phyloP scores from a whole-genome alignment of 495 filamentous ascomycete species.

The Neurospora sp. region DNA sequence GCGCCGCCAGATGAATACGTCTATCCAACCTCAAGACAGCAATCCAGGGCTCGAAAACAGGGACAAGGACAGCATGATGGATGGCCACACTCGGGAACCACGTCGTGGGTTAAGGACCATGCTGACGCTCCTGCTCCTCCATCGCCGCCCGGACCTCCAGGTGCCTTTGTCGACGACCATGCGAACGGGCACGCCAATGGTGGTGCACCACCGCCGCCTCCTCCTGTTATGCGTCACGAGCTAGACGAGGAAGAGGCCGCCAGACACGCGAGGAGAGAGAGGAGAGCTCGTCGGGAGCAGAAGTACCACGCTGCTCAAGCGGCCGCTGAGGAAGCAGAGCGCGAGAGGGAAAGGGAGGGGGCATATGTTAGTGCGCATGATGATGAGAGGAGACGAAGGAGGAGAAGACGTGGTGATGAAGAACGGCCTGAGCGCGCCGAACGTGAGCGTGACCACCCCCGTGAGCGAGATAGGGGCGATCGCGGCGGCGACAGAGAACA shows the following conservation, averaged over 20 bases:
- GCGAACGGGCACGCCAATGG: conserved; percentile 3
- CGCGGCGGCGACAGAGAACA: not conserved
- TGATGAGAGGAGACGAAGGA: not conserved
- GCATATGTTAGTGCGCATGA: not conserved
- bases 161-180: conserved; percentile 29
- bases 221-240: conserved; percentile 25
- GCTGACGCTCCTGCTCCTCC: conserved; percentile 46
- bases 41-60: conserved; percentile 25
- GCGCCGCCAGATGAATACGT: conserved; percentile 32
- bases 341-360: conserved; percentile 13
- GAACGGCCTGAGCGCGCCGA: not conserved
- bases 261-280: conserved; percentile 32
- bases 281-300: conserved; percentile 17
- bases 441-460: conserved; percentile 6
- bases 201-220: not conserved
- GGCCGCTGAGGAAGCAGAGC: conserved; percentile 31
- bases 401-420: not conserved
- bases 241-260: conserved; percentile 33
- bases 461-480: not conserved
- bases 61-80: conserved; percentile 21
- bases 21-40: conserved; percentile 23
- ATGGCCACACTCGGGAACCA: conserved; percentile 47
- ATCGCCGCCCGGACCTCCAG: conserved; percentile 7
- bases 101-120: conserved; percentile 51
- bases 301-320: conserved; percentile 30